Base-by-base conservation (phyloP, 805 yeast species). In the Ogataea kodamae region DNA sequence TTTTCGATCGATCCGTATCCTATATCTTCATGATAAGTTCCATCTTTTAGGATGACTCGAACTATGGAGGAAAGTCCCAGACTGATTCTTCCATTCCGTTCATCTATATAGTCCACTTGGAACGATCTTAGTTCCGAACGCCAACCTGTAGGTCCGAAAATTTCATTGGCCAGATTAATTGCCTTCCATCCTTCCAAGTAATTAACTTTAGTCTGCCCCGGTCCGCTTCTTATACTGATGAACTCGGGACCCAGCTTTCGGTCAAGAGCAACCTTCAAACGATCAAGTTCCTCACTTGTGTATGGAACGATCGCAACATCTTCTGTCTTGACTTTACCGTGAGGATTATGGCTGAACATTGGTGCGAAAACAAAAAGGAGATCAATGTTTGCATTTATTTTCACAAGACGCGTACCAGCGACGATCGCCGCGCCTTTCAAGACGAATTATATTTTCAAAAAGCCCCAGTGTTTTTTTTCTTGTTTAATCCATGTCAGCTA, bases 101-200 rank as follows among this genome's bases (percentile, higher is more conserved):
- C 76, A 49, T 84, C 95, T 28, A 81, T 62, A 47, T 72, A 84
- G 53, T 84, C 94, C 11, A 83, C 81, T 18, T 72, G 76, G 10
- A 78, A 71, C 25, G 67, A 68, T 39, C 74, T 73, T 5, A 84
- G 70, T 48, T 83, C 90, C 0, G 88, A 77, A 45, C 70, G 67
- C 95, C 95, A 84, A 1, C 92, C 92, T 50, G 82, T 78, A 48
- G 80, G 83, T 0, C 94, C 94, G 67, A 84, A 83, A 3, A 84
- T 77, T 47, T 79, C 81, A 50, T 84, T 84, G 9, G 95, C 94
- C 28, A 84, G 57, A 50, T 81, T 81, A 22, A 84, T 70, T 2
- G 85, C 90, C 52, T 76, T 80, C 88, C 90, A 83, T 1, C 94
- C 95, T 57, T 83, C 92, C 24, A 84, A 69, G 48, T 84, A 83